These are phyloP conservation scores for Pythium vanterpoolii DNA, from an alignment of 352 stramenopile species.

Conservation along the genomic window DNA sequence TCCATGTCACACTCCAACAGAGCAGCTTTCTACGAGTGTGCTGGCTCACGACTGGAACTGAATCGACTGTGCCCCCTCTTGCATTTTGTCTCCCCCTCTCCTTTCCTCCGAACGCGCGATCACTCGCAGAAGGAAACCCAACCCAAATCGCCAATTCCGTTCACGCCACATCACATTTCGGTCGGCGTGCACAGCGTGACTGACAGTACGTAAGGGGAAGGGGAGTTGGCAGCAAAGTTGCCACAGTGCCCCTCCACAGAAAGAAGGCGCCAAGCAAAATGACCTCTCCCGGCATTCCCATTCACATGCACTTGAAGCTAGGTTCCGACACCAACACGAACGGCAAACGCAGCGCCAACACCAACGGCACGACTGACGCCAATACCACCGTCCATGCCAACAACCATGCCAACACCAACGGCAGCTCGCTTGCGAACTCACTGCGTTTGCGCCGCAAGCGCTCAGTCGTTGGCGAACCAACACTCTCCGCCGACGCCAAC, in stretches of 20 bases:
- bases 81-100: no score
- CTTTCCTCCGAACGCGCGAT: no score
- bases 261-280: background rate
- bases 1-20: no score
- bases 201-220: background rate
- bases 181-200: constrained; percentile 26
- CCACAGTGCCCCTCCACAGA: background rate
- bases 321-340: background rate
- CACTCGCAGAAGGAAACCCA: background rate
- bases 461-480: background rate
- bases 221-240: background rate
- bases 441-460: constrained; percentile 19
- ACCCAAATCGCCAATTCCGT: background rate
- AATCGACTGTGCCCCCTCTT: background rate
- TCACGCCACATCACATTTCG: constrained; percentile 33
- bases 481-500: background rate
- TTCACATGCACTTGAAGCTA: constrained; percentile 10
- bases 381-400: background rate
- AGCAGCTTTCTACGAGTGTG: no score
- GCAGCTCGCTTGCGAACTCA: constrained; percentile 10
- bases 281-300: constrained; percentile 1
- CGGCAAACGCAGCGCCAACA: background rate
- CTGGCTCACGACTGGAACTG: background rate
- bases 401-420: background rate
- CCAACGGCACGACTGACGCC: background rate